Percentiles rank a stretch among this genome's conserved stretches.
These are phyloP conservation scores for Starmera stellimalicola DNA, from an alignment of 1,139 yeast genomes.

Conservation along the genomic window DNA sequence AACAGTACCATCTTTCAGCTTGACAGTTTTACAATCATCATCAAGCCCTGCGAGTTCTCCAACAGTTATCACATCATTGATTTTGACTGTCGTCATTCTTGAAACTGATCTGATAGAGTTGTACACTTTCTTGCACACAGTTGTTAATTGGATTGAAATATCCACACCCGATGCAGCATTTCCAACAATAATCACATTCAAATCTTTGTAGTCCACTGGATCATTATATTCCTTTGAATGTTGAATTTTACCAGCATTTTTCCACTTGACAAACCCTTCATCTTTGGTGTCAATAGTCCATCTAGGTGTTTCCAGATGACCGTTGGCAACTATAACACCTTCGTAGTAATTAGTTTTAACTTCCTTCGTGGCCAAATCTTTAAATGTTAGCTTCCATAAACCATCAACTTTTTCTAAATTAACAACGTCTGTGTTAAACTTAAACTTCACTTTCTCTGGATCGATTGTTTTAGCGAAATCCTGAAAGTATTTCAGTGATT, in stretches of 20 bases:
- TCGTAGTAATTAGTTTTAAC: slow-evolving; percentile 26
- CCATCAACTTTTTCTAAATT: slow-evolving; percentile 18
- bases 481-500: slow-evolving; percentile 35
- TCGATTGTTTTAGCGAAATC: slow-evolving; percentile 30
- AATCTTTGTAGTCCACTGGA: slow-evolving; percentile 31
- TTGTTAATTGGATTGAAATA: slow-evolving; percentile 41
- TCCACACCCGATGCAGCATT: slow-evolving; percentile 58
- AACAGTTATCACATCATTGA: slow-evolving; percentile 29
- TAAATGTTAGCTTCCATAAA: slow-evolving; percentile 3
- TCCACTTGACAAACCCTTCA: slow-evolving; percentile 34
- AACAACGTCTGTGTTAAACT: slow-evolving; percentile 27
- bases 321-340: slow-evolving; percentile 48
- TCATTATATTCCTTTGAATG: slow-evolving; percentile 53
- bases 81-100: slow-evolving; percentile 21
- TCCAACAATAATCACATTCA: slow-evolving; percentile 47
- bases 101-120: slow-evolving; percentile 35
- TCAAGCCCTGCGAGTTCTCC: slow-evolving; percentile 30
- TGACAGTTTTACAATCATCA: slow-evolving; percentile 22
- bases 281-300: no score
- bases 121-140: slow-evolving; percentile 30
- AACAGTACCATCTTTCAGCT: slow-evolving; percentile 29
- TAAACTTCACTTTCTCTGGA: slow-evolving; percentile 16
- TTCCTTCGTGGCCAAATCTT: neutral
- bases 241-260: slow-evolving; percentile 36
- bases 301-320: no score